Percentiles rank a stretch among this genome's conserved stretches.
phyloP scores from a whole-genome alignment of 768 basidiomycete genomes.

The Hygrocybe coccinea region DNA sequence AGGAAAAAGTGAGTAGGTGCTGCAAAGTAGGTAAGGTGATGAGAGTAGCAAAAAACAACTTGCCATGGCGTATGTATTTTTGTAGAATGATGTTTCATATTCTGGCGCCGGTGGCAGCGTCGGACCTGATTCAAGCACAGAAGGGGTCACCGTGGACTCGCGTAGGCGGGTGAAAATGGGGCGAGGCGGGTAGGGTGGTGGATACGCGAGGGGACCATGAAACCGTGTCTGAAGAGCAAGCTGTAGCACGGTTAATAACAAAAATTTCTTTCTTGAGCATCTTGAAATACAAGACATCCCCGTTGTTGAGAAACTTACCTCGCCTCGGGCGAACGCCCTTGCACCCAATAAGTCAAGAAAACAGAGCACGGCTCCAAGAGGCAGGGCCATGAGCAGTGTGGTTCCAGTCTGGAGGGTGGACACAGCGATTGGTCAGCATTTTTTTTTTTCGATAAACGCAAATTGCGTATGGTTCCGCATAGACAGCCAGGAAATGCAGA shows the following conservation, averaged over 20 bases:
- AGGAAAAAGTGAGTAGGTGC: background rate
- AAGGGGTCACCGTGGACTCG: conserved; percentile 39
- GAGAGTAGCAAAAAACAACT: conserved; percentile 19
- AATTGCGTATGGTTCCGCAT: background rate
- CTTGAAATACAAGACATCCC: background rate
- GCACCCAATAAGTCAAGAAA: conserved; percentile 76
- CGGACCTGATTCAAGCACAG: conserved; percentile 47
- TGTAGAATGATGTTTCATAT: conserved; percentile 71
- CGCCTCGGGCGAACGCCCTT: conserved; percentile 62
- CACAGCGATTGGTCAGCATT: too few species aligned
- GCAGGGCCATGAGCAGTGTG: conserved; percentile 72
- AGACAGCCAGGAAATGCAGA: too few species aligned
- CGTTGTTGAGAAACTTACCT: conserved; percentile 45
- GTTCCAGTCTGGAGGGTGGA: conserved; percentile 62
- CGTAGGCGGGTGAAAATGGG: conserved; percentile 72
- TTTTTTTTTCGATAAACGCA: too few species aligned
- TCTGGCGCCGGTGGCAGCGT: conserved; percentile 24
- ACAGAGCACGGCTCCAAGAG: conserved; percentile 70
- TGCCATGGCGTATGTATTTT: conserved; percentile 78
- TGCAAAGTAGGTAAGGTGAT: background rate
- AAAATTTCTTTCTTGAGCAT: background rate
- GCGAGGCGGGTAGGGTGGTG: conserved; percentile 58
- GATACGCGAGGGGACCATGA: conserved; percentile 62
- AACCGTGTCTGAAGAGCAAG: conserved; percentile 65
- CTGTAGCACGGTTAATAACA: conserved; percentile 35